Base-by-base conservation (phyloP, 805 yeast genomes). In the Lipomyces anomalus region DNA sequence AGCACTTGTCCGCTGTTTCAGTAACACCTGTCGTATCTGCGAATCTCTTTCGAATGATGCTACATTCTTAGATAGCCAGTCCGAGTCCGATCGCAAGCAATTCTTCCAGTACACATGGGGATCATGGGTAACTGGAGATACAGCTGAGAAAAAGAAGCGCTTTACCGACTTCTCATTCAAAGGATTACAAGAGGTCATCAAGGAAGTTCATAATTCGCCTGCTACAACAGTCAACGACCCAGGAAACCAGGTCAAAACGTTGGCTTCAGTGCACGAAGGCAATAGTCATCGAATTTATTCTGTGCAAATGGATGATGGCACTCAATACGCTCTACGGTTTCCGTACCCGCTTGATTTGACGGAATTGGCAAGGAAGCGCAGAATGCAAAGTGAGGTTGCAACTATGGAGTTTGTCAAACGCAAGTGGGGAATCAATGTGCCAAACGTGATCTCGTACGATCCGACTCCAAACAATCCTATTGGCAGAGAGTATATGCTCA, bases 31-130 rank as follows among this genome's bases (percentile, higher is more conserved):
- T n/a, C n/a, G n/a, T n/a, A n/a, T n/a, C n/a, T n/a, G n/a, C n/a
- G n/a, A n/a, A n/a, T n/a, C n/a, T n/a, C n/a, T n/a, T n/a, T n/a
- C n/a, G n/a, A n/a, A n/a, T n/a, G n/a, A n/a, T n/a, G 30, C 30
- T 9, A 13, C 13, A 9, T 13, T 9, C 5, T 33, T 49, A 32
- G 40, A 48, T 30, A 32, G 30, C 29, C 18, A 24, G 21, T 24
- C 45, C 28, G 50, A 39, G 9, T 38, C 28, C 6, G 52, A 42
- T 17, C 50, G 51, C 16, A 48, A 53, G 11, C 40, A 36, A 35
- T 85, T 92, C 60, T 90, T 86, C 71, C 78, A 83, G 57, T 90
- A 88, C 62, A 72, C 92, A 2, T 90, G 97, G 95, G 98, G 98
- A 39, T 76, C 95, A 4, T 90, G 97, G 97, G 68, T 89, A 58